Conservation (phyloP, 768 basidiomycete species). For the Serendipita vermifera region DNA sequence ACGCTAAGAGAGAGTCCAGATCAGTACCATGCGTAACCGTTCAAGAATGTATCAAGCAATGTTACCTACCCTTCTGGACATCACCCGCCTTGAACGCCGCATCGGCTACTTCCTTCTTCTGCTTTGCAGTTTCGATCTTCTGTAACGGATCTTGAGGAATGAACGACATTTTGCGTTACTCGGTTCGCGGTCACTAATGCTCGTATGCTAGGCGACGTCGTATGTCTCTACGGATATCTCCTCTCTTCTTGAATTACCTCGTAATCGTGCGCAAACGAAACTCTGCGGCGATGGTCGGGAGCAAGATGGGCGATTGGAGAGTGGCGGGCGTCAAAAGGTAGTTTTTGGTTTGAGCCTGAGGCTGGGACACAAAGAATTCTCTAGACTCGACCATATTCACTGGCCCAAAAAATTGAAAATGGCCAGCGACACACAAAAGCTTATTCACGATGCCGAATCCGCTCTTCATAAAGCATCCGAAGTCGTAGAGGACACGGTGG, state of each 20-base stretch:
- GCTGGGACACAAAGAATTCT: too few species aligned
- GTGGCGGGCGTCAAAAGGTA: slow-evolving; percentile 8
- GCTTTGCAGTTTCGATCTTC: slow-evolving; percentile 49
- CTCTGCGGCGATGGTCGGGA: too few species aligned
- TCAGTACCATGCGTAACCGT: not conserved
- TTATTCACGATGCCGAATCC: not conserved
- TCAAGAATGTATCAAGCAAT: not conserved
- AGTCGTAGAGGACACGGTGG: not conserved
- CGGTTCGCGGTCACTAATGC: too few species aligned
- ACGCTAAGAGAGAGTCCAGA: slow-evolving; percentile 33
- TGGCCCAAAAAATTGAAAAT: too few species aligned
- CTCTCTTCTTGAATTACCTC: too few species aligned
- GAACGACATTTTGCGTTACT: too few species aligned
- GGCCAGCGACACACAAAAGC: slow-evolving; percentile 6
- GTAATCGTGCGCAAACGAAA: too few species aligned
- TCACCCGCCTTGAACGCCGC: slow-evolving; percentile 56
- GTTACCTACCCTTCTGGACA: slow-evolving; percentile 40
- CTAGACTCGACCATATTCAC: not conserved
- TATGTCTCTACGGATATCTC: too few species aligned
- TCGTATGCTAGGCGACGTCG: too few species aligned
- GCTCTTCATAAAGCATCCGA: not conserved
- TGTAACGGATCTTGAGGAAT: slow-evolving; percentile 21
- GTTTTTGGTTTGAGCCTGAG: not conserved
- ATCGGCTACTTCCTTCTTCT: slow-evolving; percentile 56
- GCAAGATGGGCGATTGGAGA: too few species aligned